Percentiles rank a stretch among this genome's conserved stretches.
These are phyloP conservation scores for Ustilago trichophora DNA, from an alignment of 1,284 basidiomycete genomes.

Conservation along the genomic window DNA sequence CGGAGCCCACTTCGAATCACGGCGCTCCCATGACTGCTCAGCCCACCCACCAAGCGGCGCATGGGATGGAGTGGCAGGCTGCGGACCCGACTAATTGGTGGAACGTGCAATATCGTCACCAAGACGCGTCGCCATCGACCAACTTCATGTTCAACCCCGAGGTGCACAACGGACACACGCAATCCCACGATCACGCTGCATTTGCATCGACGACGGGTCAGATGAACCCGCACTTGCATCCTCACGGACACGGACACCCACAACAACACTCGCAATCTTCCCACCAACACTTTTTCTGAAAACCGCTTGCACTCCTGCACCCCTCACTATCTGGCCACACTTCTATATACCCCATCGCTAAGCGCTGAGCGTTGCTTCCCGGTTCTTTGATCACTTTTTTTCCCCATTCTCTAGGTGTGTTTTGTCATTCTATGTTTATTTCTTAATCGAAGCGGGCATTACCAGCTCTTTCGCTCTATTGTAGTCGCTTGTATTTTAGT, in stretches of 20 bases:
- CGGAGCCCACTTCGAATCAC: constrained; percentile 25
- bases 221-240: constrained; percentile 8
- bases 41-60: constrained; percentile 6
- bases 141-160: constrained; percentile 25
- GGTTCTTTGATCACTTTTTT: too few species aligned
- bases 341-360: constrained; percentile 13
- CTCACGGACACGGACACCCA: constrained; percentile 8
- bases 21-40: constrained; percentile 3
- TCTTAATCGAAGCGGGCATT: too few species aligned
- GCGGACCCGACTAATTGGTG: constrained; percentile 30
- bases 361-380: too few species aligned
- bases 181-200: too few species aligned
- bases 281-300: constrained; percentile 30
- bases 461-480: not conserved
- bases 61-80: constrained; percentile 32
- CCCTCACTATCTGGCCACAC: not conserved
- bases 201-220: not conserved
- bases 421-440: too few species aligned
- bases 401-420: too few species aligned
- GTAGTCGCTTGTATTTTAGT: too few species aligned
- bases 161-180: constrained; percentile 9
- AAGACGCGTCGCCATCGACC: constrained; percentile 20
- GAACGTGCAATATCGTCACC: constrained; percentile 38
- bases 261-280: constrained; percentile 6
- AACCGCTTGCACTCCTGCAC: not conserved